Base-by-base conservation (phyloP, 2,329 filamentous ascomycete genomes). In the Talaromyces sp. region DNA sequence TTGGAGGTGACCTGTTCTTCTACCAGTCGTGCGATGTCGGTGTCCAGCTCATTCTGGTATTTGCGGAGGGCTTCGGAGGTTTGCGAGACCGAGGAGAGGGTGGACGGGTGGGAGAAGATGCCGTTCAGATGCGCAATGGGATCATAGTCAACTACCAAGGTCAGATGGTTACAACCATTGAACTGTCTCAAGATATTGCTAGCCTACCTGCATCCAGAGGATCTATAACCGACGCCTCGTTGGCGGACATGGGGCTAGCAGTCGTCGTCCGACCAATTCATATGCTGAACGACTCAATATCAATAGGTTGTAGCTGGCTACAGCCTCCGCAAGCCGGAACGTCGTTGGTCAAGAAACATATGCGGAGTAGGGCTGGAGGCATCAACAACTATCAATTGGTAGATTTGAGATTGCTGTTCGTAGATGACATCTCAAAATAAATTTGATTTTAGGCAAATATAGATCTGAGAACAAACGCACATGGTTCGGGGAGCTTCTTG, bases 71-170 rank as follows among this genome's bases (percentile, higher is more conserved):
- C 88, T 63, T 86, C 81, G n/a, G 91, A 91, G 60, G 95, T 91
- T 68, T 86, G 84, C 58, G 85, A 83, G 69, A 96, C 89, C 63
- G 92, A 91, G 47, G 89, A 86, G 67, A 98, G 88, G 67, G 93
- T 89, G 40, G 92, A 91, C 0, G 94, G 91, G 73, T 96, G 92
- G 60, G 92, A 89, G 83, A 99, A 99, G 73, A 99, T 89, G 68
- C 90, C 85, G 81, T 99, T 98, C 65, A 99, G 86, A 79, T 99
- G 93, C 72, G 92, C 86, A 76, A 98, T 90, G 63, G 95, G 93
- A 77, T 98, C 90, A 81, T 97, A 98, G 78, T 97, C 89, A 77
- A 85, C 89, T 91, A 29, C 22, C 34, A 47, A 25, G 31, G 43
- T 65, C 22, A 64, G 63, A 45, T 43, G n/a, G n/a, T n/a, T n/a